A percentile compares a stretch with the other conserved stretches of the same genome.
Conservation (phyloP, 805 yeast genomes). For the Zygosaccharomyces bisporus region DNA sequence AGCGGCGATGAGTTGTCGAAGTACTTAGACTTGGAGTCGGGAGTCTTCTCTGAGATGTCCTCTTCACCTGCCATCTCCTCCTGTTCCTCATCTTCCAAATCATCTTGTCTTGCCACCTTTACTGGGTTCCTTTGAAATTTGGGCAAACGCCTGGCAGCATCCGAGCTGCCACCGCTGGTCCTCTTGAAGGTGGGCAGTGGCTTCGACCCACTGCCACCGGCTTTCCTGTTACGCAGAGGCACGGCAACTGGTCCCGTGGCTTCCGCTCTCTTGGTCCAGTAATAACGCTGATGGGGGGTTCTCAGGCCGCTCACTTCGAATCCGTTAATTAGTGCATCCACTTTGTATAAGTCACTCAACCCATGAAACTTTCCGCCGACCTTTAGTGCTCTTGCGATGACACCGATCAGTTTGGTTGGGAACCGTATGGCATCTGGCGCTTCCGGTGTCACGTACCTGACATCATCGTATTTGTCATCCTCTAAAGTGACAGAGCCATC, state of each 20-base stretch:
- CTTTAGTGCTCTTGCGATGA: conserved; percentile 40
- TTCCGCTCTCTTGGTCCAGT: conserved; percentile 54
- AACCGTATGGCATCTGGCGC: conserved; percentile 42
- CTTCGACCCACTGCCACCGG: conserved; percentile 7
- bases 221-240: conserved; percentile 27
- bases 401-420: conserved; percentile 43
- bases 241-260: conserved; percentile 31
- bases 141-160: neutral
- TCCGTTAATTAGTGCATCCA: conserved; percentile 67
- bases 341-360: conserved; percentile 38
- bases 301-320: conserved; percentile 42
- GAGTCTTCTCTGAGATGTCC: conserved; percentile 34
- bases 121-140: conserved; percentile 13
- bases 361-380: conserved; percentile 50
- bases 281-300: conserved; percentile 30
- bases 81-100: conserved; percentile 33
- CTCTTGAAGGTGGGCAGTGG: conserved; percentile 28
- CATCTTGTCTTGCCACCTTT: conserved; percentile 29
- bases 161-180: conserved; percentile 5
- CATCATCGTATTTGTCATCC: conserved; percentile 39
- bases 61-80: conserved; percentile 44
- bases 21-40: conserved; percentile 45
- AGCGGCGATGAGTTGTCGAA: conserved; percentile 46
- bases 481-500: conserved; percentile 42
- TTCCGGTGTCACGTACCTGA: conserved; percentile 57